phyloP scores from a whole-genome alignment of 1,284 basidiomycete species.

The Macrocybe sp. region DNA sequence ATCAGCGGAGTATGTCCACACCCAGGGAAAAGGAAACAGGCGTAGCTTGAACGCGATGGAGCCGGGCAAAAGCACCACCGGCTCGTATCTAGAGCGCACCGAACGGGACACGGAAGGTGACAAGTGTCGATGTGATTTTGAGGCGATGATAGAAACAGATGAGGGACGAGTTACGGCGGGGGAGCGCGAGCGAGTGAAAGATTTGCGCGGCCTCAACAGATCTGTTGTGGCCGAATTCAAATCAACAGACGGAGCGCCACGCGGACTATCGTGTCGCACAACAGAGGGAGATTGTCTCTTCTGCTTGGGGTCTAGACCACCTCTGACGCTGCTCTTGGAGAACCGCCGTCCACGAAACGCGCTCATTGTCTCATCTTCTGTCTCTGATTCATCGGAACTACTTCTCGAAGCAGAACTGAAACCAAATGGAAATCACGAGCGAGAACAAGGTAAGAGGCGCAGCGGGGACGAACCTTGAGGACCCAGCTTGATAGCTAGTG shows the following conservation, averaged over 20 bases:
- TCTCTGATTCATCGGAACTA: slow-evolving; percentile 44
- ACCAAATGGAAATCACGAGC: background rate
- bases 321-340: slow-evolving; percentile 4
- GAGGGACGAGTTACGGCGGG: slow-evolving; percentile 34
- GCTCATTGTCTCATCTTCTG: slow-evolving; percentile 35
- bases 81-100: slow-evolving; percentile 29
- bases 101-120: slow-evolving; percentile 20
- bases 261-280: slow-evolving; percentile 27
- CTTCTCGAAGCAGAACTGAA: slow-evolving; percentile 43
- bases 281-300: slow-evolving; percentile 3
- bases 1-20: slow-evolving; percentile 46
- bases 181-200: slow-evolving; percentile 58
- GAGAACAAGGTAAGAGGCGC: background rate
- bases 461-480: slow-evolving; percentile 50
- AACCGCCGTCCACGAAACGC: slow-evolving; percentile 36
- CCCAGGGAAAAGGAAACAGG: slow-evolving; percentile 33
- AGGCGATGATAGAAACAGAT: slow-evolving; percentile 24
- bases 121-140: slow-evolving; percentile 26
- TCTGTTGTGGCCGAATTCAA: slow-evolving; percentile 20
- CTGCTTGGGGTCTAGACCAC: too few relatives aligned
- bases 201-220: slow-evolving; percentile 16
- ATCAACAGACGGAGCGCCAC: slow-evolving; percentile 30
- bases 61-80: slow-evolving; percentile 37
- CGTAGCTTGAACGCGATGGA: slow-evolving; percentile 35
- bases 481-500: slow-evolving; percentile 81